These are phyloP conservation scores for Neurospora terricola DNA, from an alignment of 495 filamentous ascomycete genomes.

Conservation along the genomic window DNA sequence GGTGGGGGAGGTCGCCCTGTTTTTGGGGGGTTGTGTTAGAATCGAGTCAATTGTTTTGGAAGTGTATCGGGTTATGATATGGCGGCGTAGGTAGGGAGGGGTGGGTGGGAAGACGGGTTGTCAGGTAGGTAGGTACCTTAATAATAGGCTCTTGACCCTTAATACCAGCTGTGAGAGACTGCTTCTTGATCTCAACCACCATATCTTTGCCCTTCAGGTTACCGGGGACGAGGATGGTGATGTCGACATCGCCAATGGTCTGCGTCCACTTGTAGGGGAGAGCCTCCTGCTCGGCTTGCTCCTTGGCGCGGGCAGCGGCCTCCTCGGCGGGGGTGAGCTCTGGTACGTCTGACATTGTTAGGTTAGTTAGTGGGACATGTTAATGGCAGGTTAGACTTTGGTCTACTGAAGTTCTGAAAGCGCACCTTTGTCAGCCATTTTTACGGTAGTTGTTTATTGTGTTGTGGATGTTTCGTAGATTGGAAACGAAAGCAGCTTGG, in stretches of 20 bases:
- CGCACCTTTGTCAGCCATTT: constrained; percentile 22
- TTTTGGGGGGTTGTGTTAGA: neutral
- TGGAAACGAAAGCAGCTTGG: neutral
- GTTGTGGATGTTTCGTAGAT: neutral
- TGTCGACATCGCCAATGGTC: constrained; percentile 84
- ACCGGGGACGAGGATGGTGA: constrained; percentile 61
- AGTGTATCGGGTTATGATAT: no score
- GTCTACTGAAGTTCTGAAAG: neutral
- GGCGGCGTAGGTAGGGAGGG: neutral
- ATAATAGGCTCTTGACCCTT: constrained; percentile 85
- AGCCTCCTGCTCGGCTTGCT: constrained; percentile 77
- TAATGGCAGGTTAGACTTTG: neutral
- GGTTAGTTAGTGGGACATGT: constrained; percentile 10
- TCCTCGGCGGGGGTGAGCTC: constrained; percentile 52
- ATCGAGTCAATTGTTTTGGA: no score
- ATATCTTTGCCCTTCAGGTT: constrained; percentile 81
- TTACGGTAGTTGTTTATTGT: neutral
- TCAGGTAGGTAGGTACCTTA: constrained; percentile 45
- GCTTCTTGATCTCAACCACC: constrained; percentile 72
- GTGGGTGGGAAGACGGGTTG: neutral
- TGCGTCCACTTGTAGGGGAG: constrained; percentile 98
- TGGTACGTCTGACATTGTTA: constrained; percentile 7
- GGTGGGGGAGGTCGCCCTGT: constrained; percentile 76
- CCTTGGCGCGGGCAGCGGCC: constrained; percentile 62
- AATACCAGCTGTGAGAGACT: constrained; percentile 65